Conservation (phyloP, 1,284 basidiomycete genomes). For the Rugosomyces carneus region DNA sequence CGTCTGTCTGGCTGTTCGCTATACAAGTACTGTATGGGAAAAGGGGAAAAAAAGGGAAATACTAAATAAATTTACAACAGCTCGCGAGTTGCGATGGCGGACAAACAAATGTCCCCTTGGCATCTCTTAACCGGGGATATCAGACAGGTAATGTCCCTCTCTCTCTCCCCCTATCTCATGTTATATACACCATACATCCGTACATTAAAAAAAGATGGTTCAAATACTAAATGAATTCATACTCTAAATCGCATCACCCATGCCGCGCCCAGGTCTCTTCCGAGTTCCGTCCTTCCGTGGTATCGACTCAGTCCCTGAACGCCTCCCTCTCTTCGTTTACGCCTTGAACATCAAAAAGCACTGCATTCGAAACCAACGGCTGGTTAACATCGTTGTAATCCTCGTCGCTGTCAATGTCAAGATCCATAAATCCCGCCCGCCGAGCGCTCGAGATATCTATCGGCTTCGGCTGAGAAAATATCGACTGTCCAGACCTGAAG, state of each 20-base stretch:
- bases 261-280: slow-evolving; percentile 72
- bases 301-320: slow-evolving; percentile 42
- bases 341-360: slow-evolving; percentile 46
- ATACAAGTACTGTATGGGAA: slow-evolving; percentile 10
- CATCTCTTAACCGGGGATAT: background rate
- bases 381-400: slow-evolving; percentile 48
- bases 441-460: slow-evolving; percentile 81
- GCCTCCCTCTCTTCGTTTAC: slow-evolving; percentile 24
- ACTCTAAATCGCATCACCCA: slow-evolving; percentile 28
- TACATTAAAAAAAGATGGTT: slow-evolving; percentile 10
- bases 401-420: slow-evolving; percentile 67
- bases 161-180: background rate
- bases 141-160: background rate
- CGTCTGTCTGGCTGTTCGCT: slow-evolving; percentile 5
- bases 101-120: slow-evolving; percentile 11
- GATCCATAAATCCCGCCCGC: slow-evolving; percentile 67
- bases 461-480: slow-evolving; percentile 86
- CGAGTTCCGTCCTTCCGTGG: slow-evolving; percentile 48
- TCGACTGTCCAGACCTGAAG: slow-evolving; percentile 87
- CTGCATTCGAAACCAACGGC: slow-evolving; percentile 48
- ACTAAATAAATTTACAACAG: slow-evolving; percentile 10
- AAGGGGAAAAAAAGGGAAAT: slow-evolving; percentile 10
- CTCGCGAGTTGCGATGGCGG: background rate
- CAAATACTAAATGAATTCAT: slow-evolving; percentile 9
- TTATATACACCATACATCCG: background rate